A percentile compares a stretch with the other conserved stretches of the same genome.
Conservation (phyloP, 108 stramenopile species). For the Stephanodiscus minutulus region DNA sequence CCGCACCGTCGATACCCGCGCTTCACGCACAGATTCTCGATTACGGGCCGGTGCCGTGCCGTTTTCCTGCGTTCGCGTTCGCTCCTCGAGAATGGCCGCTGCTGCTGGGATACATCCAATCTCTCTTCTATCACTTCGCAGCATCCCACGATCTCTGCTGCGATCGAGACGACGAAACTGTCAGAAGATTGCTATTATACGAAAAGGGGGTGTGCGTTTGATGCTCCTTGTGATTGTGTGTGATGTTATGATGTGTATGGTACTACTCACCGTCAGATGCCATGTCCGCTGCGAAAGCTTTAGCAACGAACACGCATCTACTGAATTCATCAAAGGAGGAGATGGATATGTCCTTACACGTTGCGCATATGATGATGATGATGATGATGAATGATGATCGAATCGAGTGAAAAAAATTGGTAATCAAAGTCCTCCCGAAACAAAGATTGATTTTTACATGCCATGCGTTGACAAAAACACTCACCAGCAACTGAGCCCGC, state of each 20-base stretch:
- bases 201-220: neutral
- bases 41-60: slow-evolving; percentile 33
- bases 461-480: neutral
- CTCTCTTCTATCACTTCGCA: slow-evolving; percentile 47
- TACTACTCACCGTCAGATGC: slow-evolving; percentile 7
- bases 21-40: slow-evolving; percentile 46
- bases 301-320: slow-evolving; percentile 46
- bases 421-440: neutral
- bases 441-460: neutral
- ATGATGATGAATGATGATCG: neutral
- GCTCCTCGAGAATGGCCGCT: neutral
- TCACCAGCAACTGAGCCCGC: slow-evolving; percentile 39
- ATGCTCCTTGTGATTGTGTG: neutral
- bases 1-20: slow-evolving; percentile 27
- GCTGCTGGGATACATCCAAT: slow-evolving; percentile 11
- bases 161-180: too few species aligned
- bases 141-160: slow-evolving; percentile 33
- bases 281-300: neutral
- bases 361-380: neutral
- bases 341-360: slow-evolving; percentile 26
- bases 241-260: too few species aligned
- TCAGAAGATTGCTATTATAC: too few species aligned
- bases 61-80: slow-evolving; percentile 28
- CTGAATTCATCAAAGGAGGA: slow-evolving; percentile 15
- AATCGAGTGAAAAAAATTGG: neutral